Evolutionary conservation across 768 basidiomycete genomes (phyloP).

Genomic region (Hebeloma cylindrosporum): DNA sequence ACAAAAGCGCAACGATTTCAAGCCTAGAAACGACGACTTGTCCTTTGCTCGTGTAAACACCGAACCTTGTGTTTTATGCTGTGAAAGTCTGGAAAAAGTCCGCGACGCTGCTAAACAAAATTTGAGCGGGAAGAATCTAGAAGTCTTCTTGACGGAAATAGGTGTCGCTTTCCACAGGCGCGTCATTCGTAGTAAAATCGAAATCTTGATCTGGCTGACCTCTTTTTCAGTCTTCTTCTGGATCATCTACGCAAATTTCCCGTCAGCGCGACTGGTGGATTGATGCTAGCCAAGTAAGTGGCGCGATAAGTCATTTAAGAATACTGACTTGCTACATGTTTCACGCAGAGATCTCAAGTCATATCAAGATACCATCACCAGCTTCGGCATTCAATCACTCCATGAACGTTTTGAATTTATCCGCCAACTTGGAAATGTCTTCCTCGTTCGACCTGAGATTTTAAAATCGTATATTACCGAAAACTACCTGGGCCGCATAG

Average conservation of each 20-base stretch:
- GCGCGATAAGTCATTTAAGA: neutral
- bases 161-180: slow-evolving; percentile 93
- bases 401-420: slow-evolving; percentile 98
- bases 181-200: slow-evolving; percentile 5
- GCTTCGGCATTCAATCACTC: slow-evolving; percentile 81
- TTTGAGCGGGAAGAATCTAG: slow-evolving; percentile 90
- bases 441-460: slow-evolving; percentile 94
- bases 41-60: slow-evolving; percentile 95
- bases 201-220: slow-evolving; percentile 3
- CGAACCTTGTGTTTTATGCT: slow-evolving; percentile 85
- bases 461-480: slow-evolving; percentile 95
- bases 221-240: slow-evolving; percentile 65
- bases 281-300: slow-evolving; percentile 95
- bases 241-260: slow-evolving; percentile 97
- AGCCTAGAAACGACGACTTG: slow-evolving; percentile 92
- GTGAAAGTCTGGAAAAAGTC: slow-evolving; percentile 81
- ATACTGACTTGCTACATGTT: neutral
- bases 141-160: slow-evolving; percentile 89
- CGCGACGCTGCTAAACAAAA: slow-evolving; percentile 72
- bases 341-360: slow-evolving; percentile 83
- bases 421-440: slow-evolving; percentile 94
- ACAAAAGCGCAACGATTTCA: slow-evolving; percentile 96
- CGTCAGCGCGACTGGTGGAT: slow-evolving; percentile 92
- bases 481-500: slow-evolving; percentile 90
- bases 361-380: slow-evolving; percentile 87